Percentiles rank a stretch among this genome's conserved stretches.
Evolutionary conservation across 345 rosid genomes (phyloP).

Genomic region (Syzygium oleosum): DNA sequence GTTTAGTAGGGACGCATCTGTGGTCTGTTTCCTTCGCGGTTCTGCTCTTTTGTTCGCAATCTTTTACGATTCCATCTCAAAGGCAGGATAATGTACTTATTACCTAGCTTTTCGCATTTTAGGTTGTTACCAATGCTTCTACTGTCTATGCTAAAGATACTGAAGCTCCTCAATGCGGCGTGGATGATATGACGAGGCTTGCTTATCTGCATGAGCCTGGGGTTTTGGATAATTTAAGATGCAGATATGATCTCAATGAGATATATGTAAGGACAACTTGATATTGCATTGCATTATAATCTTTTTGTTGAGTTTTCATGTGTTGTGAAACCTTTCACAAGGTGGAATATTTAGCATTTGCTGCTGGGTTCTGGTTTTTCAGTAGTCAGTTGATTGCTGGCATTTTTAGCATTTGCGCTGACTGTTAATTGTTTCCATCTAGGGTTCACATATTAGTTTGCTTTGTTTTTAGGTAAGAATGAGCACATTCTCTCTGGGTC

Average conservation of each 20-base stretch:
- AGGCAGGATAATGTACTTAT: neutral
- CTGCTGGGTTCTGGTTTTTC: neutral
- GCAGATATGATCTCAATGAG: conserved; percentile 71
- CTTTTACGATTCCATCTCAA: neutral
- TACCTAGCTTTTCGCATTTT: neutral
- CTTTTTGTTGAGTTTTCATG: neutral
- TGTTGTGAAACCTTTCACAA: neutral
- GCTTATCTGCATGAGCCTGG: conserved; percentile 98
- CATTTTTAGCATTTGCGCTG: neutral
- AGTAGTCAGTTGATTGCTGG: neutral
- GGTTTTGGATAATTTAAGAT: conserved; percentile 67
- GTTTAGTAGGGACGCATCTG: neutral
- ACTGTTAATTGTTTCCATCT: neutral
- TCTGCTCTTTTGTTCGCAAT: neutral
- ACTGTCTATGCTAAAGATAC: conserved; percentile 71
- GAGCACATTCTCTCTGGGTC: neutral
- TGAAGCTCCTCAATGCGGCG: conserved; percentile 78
- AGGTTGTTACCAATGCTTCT: conserved; percentile 64
- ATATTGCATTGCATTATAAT: neutral
- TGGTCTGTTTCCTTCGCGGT: neutral
- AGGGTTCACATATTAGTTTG: neutral
- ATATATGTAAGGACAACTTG: conserved; percentile 67
- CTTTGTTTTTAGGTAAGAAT: neutral
- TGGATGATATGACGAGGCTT: conserved; percentile 96
- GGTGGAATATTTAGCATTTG: neutral